Evolutionary conservation across 176 grass and related monocot genomes (phyloP), one percentile per base, ranked within the genome.

Genomic region (Puccinellia tenuiflora): DNA sequence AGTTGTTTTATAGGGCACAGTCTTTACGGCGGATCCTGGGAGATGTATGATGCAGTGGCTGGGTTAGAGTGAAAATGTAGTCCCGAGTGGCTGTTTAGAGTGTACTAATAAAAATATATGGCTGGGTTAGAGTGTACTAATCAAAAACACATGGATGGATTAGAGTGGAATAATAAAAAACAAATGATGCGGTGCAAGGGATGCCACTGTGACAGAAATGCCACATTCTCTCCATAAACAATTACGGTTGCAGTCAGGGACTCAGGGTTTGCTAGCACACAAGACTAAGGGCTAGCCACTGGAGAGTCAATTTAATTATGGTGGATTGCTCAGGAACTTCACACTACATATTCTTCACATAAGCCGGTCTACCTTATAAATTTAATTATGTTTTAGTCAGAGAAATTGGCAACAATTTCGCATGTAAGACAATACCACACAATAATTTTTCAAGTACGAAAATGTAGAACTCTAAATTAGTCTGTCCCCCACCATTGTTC

Each of bases 341-440:
- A 40, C 20, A 57, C 20, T 61, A 62, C 7, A 16, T 35, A 45
- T 43, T 26, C 50, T 62, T 78, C 60, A 28, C 7, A 40, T 26
- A 17, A 45, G 43, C 43, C 43, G 14, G 11, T 45, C 43, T 45
- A 20, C 35, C n/a, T 42, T 28, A 73, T 18, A 10, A 40, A 26
- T 31, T 48, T 51, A 17, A 50, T 73, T 73, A 5, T 63, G 18
- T 22, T 73, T 73, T 3, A 52, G 9, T 86, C 63, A 16, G 30
- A 29, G 10, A 47, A 20, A 21, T 43, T 54, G 16, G 28, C 16
- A 14, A 30, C 59, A 71, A 12, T 62, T 66, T 83, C 70, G 79
- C 26, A 52, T 61, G 40, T 13, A 46, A 87, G 63, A 77, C n/a
- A 75, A 83, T 60, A 70, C 26, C 64, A 34, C 71, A 69, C 46